Evolutionary conservation across 2,329 filamentous ascomycete genomes (phyloP).

Genomic region (Sclerotiophoma versabilis): DNA sequence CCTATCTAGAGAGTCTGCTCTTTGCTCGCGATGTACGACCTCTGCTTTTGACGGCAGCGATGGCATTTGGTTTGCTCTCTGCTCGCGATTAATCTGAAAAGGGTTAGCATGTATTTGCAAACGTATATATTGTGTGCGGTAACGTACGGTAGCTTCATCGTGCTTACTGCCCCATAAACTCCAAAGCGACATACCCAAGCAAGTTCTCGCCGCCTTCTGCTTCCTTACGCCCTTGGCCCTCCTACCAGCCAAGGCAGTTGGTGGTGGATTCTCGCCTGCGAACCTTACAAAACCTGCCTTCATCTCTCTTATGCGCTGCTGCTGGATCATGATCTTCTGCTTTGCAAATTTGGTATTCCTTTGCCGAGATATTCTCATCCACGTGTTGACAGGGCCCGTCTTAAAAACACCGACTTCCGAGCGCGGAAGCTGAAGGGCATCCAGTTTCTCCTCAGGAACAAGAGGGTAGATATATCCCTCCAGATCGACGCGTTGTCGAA

Average conservation of each 20-base stretch:
- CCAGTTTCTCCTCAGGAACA: conserved; percentile 67
- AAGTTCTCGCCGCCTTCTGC: conserved; percentile 67
- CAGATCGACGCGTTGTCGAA: conserved; percentile 83
- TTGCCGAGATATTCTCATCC: conserved; percentile 75
- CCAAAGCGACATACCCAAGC: conserved; percentile 83
- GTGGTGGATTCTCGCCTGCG: conserved; percentile 77
- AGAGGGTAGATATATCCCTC: conserved; percentile 78
- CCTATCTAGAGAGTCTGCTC: conserved; percentile 43
- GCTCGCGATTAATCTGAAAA: conserved; percentile 43
- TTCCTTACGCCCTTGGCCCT: conserved; percentile 59
- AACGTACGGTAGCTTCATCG: conserved; percentile 73
- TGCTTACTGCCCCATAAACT: conserved; percentile 87
- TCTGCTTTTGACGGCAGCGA: conserved; percentile 6
- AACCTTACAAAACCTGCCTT: conserved; percentile 74
- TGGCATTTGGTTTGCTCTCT: conserved; percentile 35
- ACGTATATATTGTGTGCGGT: neutral
- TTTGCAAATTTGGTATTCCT: conserved; percentile 78
- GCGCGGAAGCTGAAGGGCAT: conserved; percentile 68
- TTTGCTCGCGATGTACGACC: conserved; percentile 23
- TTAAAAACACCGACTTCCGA: conserved; percentile 81
- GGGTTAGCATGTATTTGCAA: neutral
- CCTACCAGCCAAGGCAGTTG: conserved; percentile 80
- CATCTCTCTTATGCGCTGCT: conserved; percentile 75
- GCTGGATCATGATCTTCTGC: conserved; percentile 74
- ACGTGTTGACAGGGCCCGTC: conserved; percentile 78